Evolutionary conservation across 2,329 filamentous ascomycete species (phyloP), one percentile per base, ranked within the genome.

Genomic region (Bipolaris zeicola): DNA sequence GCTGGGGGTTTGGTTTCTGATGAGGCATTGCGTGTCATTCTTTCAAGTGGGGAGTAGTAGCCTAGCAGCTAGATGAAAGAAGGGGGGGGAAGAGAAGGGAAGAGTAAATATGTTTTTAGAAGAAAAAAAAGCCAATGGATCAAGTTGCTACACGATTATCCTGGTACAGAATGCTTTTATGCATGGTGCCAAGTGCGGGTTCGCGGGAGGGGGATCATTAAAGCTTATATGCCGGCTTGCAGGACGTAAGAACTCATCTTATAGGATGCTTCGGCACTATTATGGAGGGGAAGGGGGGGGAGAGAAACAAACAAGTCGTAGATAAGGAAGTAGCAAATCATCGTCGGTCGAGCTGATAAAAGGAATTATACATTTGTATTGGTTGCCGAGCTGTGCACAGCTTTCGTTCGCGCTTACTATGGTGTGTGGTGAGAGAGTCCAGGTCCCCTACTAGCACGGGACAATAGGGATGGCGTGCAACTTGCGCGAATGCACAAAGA

Each of bases 111-210:
- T 5, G 22, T 24, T 6, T 26, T 26, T 6, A 24, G 22, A 24
- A 5, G 5, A 11, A 28, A 11, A 11, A 11, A 31, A 31, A 31
- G 28, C 28, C 10, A 10, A 11, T 31, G 28, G 28, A 31, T 10
- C 4, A 31, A 31, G 2, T 2, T 3, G 16, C 18, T 24, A 26
- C 6, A 42, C 39, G 22, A 10, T 22, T 7, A 6, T 42, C 20
- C 61, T 60, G 44, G 34, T n/a, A 42, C n/a, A 22, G 26, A 26
- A n/a, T 26, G 54, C 28, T 31, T 58, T 34, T 44, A 58, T 61
- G 57, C 31, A 31, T 33, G 41, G 20, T 26, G 22, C 39, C 39
- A 42, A 42, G 22, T 3, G 22, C 20, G 26, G 26, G 33, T 33
- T 31, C 3, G 28, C 28, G 28, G 26, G 8, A 6, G 45, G 16